These are phyloP conservation scores for Zymoseptoria pseudotritici DNA, from an alignment of 2,329 filamentous ascomycete species.

Conservation along the genomic window DNA sequence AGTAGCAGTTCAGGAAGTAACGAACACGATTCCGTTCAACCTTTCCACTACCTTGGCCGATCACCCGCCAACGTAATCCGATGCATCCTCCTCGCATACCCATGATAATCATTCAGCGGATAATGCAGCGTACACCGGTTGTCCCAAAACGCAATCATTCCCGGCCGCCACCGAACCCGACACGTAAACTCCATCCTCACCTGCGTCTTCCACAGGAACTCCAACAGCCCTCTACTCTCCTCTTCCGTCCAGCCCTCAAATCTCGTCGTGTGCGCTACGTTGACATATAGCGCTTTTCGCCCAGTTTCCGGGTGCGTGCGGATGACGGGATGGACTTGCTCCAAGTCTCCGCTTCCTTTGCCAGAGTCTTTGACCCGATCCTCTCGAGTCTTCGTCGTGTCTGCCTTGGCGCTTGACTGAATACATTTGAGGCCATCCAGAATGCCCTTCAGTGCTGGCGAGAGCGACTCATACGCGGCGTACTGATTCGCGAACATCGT, in stretches of 20 bases:
- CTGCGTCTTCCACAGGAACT: constrained; percentile 67
- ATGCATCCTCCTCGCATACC: constrained; percentile 10
- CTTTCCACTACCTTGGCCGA: background rate
- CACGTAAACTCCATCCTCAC: constrained; percentile 63
- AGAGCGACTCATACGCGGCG: constrained; percentile 73
- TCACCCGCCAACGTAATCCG: constrained; percentile 10
- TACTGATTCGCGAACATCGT: constrained; percentile 73
- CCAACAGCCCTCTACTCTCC: constrained; percentile 67
- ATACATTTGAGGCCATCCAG: constrained; percentile 56
- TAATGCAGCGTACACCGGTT: constrained; percentile 16
- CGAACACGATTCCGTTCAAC: too few relatives aligned
- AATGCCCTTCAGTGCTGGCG: constrained; percentile 67
- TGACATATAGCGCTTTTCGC: constrained; percentile 73
- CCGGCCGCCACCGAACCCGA: constrained; percentile 49
- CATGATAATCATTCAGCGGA: constrained; percentile 13
- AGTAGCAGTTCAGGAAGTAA: too few relatives aligned
- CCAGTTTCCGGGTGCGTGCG: constrained; percentile 71
- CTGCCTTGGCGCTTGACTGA: constrained; percentile 66
- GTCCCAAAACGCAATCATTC: constrained; percentile 14
- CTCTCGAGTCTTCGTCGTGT: constrained; percentile 19
- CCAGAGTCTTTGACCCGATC: constrained; percentile 55
- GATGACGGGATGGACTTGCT: constrained; percentile 66
- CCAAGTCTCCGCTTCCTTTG: constrained; percentile 65
- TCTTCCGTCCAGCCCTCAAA: constrained; percentile 80
- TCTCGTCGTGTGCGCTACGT: constrained; percentile 72